Evolutionary conservation across 116 monocot genomes (phyloP).

Genomic region (Posidonia oceanica): DNA sequence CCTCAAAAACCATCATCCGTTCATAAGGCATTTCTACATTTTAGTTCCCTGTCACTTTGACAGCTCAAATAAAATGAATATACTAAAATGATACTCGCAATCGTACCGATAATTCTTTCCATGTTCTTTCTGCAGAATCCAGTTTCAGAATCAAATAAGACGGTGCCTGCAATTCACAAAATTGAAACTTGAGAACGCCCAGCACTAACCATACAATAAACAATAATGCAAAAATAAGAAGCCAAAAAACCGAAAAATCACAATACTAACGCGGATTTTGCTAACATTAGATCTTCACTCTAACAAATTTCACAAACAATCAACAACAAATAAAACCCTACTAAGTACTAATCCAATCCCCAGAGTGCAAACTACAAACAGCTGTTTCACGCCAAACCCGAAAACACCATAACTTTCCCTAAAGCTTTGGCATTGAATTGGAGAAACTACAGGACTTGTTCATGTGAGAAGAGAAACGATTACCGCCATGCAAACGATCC

Average conservation of each 20-base stretch:
- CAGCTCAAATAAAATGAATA: neutral
- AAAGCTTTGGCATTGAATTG: neutral
- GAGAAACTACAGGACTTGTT: neutral
- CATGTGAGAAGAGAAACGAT: neutral
- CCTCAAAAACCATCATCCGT: no score
- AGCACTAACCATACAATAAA: neutral
- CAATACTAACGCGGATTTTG: neutral
- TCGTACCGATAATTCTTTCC: constrained; percentile 96
- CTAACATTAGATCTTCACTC: neutral
- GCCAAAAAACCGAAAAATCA: neutral
- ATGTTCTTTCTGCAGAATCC: constrained; percentile 93
- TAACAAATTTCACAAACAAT: no score
- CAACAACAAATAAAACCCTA: no score
- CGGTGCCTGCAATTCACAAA: constrained; percentile 47
- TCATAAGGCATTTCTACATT: neutral
- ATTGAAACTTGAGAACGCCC: neutral
- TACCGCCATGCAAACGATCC: constrained; percentile 22
- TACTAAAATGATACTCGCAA: constrained; percentile 10
- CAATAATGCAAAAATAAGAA: neutral
- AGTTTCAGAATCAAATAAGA: constrained; percentile 77
- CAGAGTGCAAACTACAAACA: no score
- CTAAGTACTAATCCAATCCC: no score
- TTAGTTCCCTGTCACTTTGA: neutral
- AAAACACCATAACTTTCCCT: no score
- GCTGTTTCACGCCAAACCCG: no score